phyloP scores from a whole-genome alignment of 805 yeast species.

The Yarrowia bubula region DNA sequence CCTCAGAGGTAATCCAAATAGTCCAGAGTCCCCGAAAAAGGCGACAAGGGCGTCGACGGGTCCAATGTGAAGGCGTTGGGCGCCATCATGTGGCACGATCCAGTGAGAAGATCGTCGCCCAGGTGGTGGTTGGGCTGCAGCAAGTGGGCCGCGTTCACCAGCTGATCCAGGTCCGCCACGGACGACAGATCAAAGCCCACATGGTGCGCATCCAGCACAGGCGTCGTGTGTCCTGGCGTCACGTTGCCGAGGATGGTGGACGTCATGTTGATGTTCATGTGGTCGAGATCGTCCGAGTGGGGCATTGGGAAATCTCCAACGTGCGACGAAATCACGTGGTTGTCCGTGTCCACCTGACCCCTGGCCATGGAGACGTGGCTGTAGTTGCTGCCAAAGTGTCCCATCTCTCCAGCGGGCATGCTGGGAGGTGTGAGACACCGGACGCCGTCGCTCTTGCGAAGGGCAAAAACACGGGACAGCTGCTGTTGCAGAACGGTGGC shows the following conservation, averaged over 20 bases:
- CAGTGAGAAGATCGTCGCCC: background rate
- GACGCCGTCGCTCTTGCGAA: background rate
- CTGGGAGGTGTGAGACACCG: background rate
- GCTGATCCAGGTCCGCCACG: background rate
- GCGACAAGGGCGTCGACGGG: background rate
- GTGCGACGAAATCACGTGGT: background rate
- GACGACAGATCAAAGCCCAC: background rate
- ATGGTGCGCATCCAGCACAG: background rate
- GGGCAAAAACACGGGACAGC: background rate
- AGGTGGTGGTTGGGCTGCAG: background rate
- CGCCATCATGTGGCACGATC: background rate
- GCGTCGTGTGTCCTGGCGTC: slow-evolving; percentile 9
- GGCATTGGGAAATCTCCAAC: background rate
- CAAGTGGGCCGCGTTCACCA: background rate
- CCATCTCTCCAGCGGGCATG: background rate
- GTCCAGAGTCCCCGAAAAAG: slow-evolving; percentile 1
- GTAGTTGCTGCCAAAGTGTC: too few species aligned
- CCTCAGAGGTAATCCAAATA: background rate
- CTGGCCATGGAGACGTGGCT: too few species aligned
- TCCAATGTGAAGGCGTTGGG: background rate
- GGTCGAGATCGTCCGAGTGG: background rate
- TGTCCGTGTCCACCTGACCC: background rate
- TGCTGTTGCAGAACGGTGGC: slow-evolving; percentile 11
- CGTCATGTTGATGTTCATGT: background rate
- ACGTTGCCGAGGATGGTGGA: background rate